These are phyloP conservation scores for Trichoderma aggressivum DNA, from an alignment of 2,329 filamentous ascomycete genomes.

Conservation along the genomic window DNA sequence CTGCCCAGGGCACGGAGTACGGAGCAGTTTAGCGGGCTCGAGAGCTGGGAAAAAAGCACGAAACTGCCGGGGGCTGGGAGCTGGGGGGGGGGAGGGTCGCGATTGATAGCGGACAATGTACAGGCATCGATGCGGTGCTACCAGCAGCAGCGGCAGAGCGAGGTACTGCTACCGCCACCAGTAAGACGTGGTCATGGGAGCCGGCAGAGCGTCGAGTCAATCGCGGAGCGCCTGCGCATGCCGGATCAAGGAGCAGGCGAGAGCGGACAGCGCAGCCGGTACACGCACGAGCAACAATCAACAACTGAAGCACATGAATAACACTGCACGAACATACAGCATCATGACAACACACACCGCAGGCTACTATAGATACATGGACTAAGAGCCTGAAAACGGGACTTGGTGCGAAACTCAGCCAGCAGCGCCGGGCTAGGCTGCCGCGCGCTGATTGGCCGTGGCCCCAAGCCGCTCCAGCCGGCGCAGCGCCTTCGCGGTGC, in stretches of 20 bases:
- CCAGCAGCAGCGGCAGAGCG: neutral
- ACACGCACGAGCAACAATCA: neutral
- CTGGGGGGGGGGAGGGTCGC: neutral
- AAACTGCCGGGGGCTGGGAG: conserved; percentile 5
- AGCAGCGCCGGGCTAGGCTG: conserved; percentile 31
- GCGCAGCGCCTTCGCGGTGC: conserved; percentile 19
- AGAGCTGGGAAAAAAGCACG: conserved; percentile 1
- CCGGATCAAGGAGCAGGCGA: neutral
- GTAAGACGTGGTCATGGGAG: neutral
- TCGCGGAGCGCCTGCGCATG: neutral
- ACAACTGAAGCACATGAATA: too few species aligned
- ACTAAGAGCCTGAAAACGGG: conserved; percentile 22
- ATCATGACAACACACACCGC: neutral
- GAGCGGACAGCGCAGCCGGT: neutral
- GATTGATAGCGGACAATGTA: neutral
- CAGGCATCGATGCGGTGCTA: neutral
- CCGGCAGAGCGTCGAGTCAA: neutral
- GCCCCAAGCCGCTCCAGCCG: conserved; percentile 22
- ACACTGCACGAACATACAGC: too few species aligned
- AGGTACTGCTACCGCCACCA: neutral
- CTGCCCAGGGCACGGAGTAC: conserved; percentile 15
- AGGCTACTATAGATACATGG: too few species aligned
- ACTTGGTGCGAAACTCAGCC: conserved; percentile 14
- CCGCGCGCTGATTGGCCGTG: conserved; percentile 34
- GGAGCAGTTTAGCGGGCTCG: neutral